phyloP scores from a whole-genome alignment of 345 rosid species.

The Laguncularia racemosa region DNA sequence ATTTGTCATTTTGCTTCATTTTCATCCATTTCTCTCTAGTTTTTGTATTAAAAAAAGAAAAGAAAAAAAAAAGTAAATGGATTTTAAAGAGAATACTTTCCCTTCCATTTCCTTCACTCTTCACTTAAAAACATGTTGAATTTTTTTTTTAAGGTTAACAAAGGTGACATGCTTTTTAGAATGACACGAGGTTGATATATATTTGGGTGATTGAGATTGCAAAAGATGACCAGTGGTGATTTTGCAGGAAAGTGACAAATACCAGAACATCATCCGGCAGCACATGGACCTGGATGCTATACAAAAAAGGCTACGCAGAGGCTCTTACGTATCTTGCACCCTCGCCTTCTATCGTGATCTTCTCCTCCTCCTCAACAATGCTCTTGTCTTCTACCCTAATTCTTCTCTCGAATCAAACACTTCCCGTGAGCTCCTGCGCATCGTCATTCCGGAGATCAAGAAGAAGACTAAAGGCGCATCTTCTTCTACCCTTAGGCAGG shows the following conservation, averaged over 20 bases:
- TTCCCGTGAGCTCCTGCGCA: conserved; percentile 42
- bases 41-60: too few species aligned
- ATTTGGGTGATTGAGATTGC: too few species aligned
- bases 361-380: conserved; percentile 60
- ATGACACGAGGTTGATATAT: too few species aligned
- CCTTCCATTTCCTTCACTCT: too few species aligned
- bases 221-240: background rate
- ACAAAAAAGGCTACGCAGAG: conserved; percentile 36
- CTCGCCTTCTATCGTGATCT: conserved; percentile 52
- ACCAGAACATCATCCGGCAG: conserved; percentile 42
- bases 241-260: conserved; percentile 37
- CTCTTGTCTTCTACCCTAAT: conserved; percentile 44
- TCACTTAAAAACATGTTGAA: too few species aligned
- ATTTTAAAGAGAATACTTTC: too few species aligned
- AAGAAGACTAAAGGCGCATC: conserved; percentile 12
- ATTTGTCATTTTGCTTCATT: too few species aligned
- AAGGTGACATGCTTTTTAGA: too few species aligned
- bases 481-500: background rate
- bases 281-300: conserved; percentile 58
- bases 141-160: too few species aligned
- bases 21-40: too few species aligned
- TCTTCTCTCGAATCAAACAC: conserved; percentile 38
- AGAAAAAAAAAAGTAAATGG: too few species aligned
- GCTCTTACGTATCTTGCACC: conserved; percentile 32
- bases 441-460: conserved; percentile 30